Evolutionary conservation across 2,329 filamentous ascomycete species (phyloP).

Genomic region (Fusarium sarcochroum): DNA sequence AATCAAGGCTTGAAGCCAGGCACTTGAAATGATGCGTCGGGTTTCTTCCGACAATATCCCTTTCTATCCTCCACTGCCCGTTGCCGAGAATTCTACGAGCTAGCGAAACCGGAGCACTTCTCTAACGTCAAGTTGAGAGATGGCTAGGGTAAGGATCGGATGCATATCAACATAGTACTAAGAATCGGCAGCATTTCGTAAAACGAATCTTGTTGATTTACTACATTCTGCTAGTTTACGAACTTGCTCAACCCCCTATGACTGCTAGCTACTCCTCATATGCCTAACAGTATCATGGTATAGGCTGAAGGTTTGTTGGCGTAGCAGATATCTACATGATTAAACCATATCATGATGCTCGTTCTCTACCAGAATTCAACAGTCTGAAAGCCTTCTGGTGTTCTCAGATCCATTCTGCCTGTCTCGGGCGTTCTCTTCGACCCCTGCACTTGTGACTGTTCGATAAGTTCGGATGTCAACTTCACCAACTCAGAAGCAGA

Average conservation of each 20-base stretch:
- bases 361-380: conserved; percentile 50
- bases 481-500: conserved; percentile 41
- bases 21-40: conserved; percentile 5
- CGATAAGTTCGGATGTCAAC: conserved; percentile 16
- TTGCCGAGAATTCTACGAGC: neutral
- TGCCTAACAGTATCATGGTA: too few relatives aligned
- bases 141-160: neutral
- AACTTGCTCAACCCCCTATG: too few relatives aligned
- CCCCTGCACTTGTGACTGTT: neutral
- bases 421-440: neutral
- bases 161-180: neutral
- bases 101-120: conserved; percentile 20
- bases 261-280: too few relatives aligned
- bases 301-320: too few relatives aligned
- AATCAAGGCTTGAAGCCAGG: neutral
- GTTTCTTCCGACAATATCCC: conserved; percentile 22
- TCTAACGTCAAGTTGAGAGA: neutral
- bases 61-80: conserved; percentile 1
- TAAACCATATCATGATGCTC: neutral
- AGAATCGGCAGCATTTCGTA: too few relatives aligned
- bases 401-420: conserved; percentile 35
- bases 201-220: too few relatives aligned
- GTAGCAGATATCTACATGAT: too few relatives aligned
- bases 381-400: conserved; percentile 45
- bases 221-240: too few relatives aligned